Evolutionary conservation across 129 eudicot genomes (phyloP), one percentile per base, ranked within the genome.

Genomic region (Oenanthe sinensis): DNA sequence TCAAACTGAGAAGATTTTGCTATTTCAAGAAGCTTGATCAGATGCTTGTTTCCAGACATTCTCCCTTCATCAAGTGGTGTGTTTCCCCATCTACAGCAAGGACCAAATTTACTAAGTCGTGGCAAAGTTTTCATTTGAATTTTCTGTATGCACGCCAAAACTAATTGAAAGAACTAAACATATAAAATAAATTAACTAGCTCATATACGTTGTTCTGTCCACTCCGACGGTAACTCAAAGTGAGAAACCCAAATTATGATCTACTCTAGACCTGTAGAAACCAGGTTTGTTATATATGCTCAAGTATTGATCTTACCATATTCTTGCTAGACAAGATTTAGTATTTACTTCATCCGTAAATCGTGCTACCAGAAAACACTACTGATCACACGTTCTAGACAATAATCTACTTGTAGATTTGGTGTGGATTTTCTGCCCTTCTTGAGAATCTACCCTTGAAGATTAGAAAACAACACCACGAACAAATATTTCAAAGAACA

Each of bases 1-100:
- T 88, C 86, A 83, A 85, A 46, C 73, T 87, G 91, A 73, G 81
- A 76, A 63, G 80, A 72, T 78, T 87, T 92, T 69, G 99, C 92
- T 67, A 86, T 93, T 87, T 95, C 99, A 50, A 95, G 82, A 52
- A 95, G 85, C 68, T 86, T 86, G 54, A 90, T 86, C 88, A 92
- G 78, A 77, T 83, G 83, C 82, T 90, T 88, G 89, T 90, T 88
- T 83, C 99, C 97, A 43, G 91, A 84, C 81, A 84, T 84, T 75
- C 87, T 75, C 60, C 91, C 97, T 85, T 95, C 99, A 74, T 90
- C 96, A 68, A 95, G 80, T 43, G 97, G 97, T 33, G 92, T 92
- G 80, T 95, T 92, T 76, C 96, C 99, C 94, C 95, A 92, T 82
- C 99, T 95, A 88, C 76, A 49, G 49, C 46, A 49, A 81, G 17